A percentile compares a stretch with the other conserved stretches of the same genome.
phyloP scores from a whole-genome alignment of 495 filamentous ascomycete species.

The Rhypophila decipiens region DNA sequence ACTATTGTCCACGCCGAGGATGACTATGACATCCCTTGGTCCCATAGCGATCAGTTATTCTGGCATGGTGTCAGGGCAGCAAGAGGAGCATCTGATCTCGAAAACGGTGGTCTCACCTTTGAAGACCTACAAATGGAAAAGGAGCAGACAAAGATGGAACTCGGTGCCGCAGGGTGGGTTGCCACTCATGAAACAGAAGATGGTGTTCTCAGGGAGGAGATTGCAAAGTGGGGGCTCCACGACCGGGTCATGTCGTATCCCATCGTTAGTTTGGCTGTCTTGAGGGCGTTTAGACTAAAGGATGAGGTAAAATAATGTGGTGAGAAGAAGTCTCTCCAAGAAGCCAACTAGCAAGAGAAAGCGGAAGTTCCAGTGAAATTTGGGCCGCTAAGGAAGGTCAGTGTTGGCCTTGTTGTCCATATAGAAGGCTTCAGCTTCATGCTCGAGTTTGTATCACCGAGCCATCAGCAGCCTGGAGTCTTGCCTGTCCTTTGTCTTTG shows the following conservation, averaged over 20 bases:
- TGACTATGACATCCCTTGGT: slow-evolving; percentile 68
- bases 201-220: slow-evolving; percentile 25
- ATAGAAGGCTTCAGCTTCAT: too few relatives aligned
- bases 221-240: slow-evolving; percentile 29
- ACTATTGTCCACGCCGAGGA: slow-evolving; percentile 65
- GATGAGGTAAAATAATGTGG: too few relatives aligned
- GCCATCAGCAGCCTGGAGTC: too few relatives aligned
- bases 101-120: neutral
- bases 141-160: neutral
- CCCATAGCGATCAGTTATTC: slow-evolving; percentile 49
- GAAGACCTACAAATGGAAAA: slow-evolving; percentile 12
- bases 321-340: too few relatives aligned
- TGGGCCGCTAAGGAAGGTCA: too few relatives aligned
- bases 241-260: slow-evolving; percentile 49
- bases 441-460: too few relatives aligned
- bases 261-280: slow-evolving; percentile 53
- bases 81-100: slow-evolving; percentile 13
- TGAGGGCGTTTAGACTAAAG: slow-evolving; percentile 47
- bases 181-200: slow-evolving; percentile 3
- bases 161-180: slow-evolving; percentile 3
- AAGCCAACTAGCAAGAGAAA: too few relatives aligned
- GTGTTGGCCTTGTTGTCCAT: too few relatives aligned
- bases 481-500: too few relatives aligned
- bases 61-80: slow-evolving; percentile 47
- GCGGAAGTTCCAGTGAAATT: too few relatives aligned